Conservation (phyloP, 257 asterid species). For the Nicotiana obtusifolia region DNA sequence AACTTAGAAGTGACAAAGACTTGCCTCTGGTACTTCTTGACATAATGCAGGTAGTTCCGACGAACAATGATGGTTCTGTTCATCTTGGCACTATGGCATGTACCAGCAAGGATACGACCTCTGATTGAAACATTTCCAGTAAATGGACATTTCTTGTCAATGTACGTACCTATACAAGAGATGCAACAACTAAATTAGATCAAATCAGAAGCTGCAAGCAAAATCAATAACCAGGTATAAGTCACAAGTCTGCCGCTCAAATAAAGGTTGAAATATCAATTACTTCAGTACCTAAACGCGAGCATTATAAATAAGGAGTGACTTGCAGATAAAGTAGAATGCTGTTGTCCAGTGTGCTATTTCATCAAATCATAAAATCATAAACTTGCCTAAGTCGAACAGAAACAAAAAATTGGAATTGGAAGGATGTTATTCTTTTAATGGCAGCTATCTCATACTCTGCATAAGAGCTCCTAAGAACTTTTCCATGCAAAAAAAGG, state of each 20-base stretch:
- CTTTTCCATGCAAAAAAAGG: background rate
- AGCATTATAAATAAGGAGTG: background rate
- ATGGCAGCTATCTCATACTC: background rate
- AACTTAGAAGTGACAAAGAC: background rate
- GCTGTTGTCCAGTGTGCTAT: background rate
- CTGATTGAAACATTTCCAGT: conserved; percentile 75
- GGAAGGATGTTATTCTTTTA: background rate
- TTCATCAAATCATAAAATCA: too few relatives aligned
- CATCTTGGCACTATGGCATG: conserved; percentile 94
- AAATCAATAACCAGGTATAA: background rate
- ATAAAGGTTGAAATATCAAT: background rate
- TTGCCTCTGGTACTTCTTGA: conserved; percentile 71
- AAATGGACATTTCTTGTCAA: conserved; percentile 85
- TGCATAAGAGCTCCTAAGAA: background rate
- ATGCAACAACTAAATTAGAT: background rate
- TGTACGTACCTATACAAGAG: conserved; percentile 42
- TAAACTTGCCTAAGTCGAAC: background rate
- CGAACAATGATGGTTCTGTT: conserved; percentile 65
- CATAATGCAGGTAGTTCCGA: conserved; percentile 68
- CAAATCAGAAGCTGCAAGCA: background rate
- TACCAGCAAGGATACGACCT: conserved; percentile 80
- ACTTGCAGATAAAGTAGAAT: too few relatives aligned
- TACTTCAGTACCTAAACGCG: too few relatives aligned
- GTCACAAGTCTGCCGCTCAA: background rate
- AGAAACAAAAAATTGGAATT: background rate